Conservation (phyloP, 148 eudicot genomes). For the Rhododendron ferrugineum region DNA sequence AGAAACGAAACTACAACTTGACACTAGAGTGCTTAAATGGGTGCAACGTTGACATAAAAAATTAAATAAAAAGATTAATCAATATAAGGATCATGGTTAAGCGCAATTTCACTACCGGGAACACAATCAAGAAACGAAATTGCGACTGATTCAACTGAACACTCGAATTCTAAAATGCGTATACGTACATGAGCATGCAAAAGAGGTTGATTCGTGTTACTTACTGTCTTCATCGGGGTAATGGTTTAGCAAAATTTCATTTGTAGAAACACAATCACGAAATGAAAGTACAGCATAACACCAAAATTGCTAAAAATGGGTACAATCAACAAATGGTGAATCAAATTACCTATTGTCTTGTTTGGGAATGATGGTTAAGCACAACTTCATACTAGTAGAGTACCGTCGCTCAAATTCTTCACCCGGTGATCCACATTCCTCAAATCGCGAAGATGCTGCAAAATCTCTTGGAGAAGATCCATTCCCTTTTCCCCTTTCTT, state of each 20-base stretch:
- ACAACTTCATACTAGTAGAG: slow-evolving; percentile 4
- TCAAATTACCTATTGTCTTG: slow-evolving; percentile 1
- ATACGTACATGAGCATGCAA: background rate
- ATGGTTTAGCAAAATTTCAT: background rate
- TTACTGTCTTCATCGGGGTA: background rate
- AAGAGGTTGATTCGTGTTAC: background rate
- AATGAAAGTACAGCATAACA: background rate
- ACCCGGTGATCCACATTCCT: slow-evolving; percentile 55
- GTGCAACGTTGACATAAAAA: background rate
- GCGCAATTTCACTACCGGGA: background rate
- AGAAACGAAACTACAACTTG: background rate
- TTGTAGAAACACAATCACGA: background rate
- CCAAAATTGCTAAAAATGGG: background rate
- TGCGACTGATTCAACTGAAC: background rate
- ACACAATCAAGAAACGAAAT: background rate
- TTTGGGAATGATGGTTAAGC: background rate
- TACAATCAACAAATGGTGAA: background rate
- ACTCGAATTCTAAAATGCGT: background rate
- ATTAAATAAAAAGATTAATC: too few relatives aligned
- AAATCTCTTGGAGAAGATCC: slow-evolving; percentile 82
- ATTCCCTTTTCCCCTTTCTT: slow-evolving; percentile 93
- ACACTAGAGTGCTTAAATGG: background rate
- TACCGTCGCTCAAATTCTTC: slow-evolving; percentile 17
- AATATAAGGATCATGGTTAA: background rate
- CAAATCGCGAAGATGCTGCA: slow-evolving; percentile 79